phyloP scores from a whole-genome alignment of 2,329 filamentous ascomycete species.

The Cytospora paraplurivora region DNA sequence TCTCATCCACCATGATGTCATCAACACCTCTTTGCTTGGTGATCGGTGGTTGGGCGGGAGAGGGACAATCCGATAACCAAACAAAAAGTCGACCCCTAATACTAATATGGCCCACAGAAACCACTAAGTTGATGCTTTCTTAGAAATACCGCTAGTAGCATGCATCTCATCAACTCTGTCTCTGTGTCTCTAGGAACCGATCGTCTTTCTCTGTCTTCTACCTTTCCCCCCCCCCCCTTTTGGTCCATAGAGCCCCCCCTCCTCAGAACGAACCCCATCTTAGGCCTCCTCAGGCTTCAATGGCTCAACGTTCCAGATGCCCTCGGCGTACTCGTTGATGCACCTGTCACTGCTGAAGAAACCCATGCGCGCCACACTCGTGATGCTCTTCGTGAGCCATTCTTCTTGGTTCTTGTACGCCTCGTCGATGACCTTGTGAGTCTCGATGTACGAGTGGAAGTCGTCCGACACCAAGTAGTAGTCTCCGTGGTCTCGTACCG shows the following conservation, averaged over 20 bases:
- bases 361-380: slow-evolving; percentile 88
- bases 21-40: too few species aligned
- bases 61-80: too few species aligned
- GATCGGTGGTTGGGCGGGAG: too few species aligned
- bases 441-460: slow-evolving; percentile 92
- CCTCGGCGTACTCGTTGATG: slow-evolving; percentile 96
- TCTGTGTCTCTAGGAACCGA: neutral
- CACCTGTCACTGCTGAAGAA: slow-evolving; percentile 96
- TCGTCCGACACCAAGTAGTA: slow-evolving; percentile 98
- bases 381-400: slow-evolving; percentile 90
- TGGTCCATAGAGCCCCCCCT: slow-evolving; percentile 26
- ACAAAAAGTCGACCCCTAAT: too few species aligned
- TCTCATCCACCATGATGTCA: too few species aligned
- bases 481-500: slow-evolving; percentile 90
- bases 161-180: neutral
- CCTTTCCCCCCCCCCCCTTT: too few species aligned
- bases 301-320: slow-evolving; percentile 92
- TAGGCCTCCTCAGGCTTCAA: slow-evolving; percentile 49
- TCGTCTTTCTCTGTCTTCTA: too few species aligned
- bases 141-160: neutral
- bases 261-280: slow-evolving; percentile 11
- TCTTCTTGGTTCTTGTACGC: slow-evolving; percentile 89
- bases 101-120: neutral
- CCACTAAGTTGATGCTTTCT: neutral
- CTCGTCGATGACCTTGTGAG: slow-evolving; percentile 87